These are phyloP conservation scores for Pichia sp. DNA, from an alignment of 1,139 yeast species.

Conservation along the genomic window DNA sequence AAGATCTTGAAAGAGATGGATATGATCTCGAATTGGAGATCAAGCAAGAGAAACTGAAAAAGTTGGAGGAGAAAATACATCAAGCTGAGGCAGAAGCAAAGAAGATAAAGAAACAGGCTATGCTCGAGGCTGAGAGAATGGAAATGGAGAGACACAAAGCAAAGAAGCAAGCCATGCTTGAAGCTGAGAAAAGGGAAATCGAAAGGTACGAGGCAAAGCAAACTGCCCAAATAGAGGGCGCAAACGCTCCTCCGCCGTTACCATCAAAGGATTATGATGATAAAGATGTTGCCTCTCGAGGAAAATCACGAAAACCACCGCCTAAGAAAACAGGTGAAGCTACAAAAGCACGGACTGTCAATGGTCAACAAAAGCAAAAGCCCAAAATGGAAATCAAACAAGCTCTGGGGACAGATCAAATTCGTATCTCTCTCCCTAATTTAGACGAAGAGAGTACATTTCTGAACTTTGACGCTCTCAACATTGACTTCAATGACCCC, in stretches of 20 bases:
- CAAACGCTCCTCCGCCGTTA: constrained; percentile 16
- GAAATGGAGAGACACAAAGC: constrained; percentile 8
- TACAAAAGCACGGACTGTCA: neutral
- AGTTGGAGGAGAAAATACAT: constrained; percentile 23
- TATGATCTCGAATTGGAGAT: constrained; percentile 28
- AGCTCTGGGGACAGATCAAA: neutral
- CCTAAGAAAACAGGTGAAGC: neutral
- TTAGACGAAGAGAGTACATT: constrained; percentile 7
- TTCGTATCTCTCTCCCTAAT: constrained; percentile 3
- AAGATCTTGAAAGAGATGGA: constrained; percentile 39
- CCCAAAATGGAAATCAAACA: no score
- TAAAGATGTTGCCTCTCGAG: constrained; percentile 8
- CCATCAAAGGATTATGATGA: constrained; percentile 16
- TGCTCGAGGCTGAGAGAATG: constrained; percentile 5
- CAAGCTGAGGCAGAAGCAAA: constrained; percentile 23
- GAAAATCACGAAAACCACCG: constrained; percentile 10
- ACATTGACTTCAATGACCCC: neutral
- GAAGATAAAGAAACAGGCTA: constrained; percentile 14
- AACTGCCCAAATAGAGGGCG: constrained; percentile 6
- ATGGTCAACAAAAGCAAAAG: no score
- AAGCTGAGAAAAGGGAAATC: constrained; percentile 6
- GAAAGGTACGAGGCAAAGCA: constrained; percentile 13
- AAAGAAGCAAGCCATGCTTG: constrained; percentile 11
- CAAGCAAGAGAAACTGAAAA: constrained; percentile 26
- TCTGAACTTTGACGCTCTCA: constrained; percentile 6